Evolutionary conservation across 2,329 filamentous ascomycete genomes (phyloP).

Genomic region (Chalaropsis ovoidea): DNA sequence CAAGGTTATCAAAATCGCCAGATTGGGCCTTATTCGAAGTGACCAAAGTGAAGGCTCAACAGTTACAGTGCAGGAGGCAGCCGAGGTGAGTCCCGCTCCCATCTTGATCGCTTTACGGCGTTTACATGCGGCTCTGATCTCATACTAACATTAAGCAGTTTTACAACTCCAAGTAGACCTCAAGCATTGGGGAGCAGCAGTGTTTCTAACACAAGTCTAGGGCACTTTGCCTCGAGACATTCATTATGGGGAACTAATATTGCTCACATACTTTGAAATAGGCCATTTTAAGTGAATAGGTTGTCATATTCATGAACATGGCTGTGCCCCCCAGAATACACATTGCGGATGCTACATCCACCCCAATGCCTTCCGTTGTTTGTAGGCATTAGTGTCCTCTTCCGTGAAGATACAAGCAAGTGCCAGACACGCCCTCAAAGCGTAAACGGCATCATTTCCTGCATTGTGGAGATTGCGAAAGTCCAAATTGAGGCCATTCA

Average conservation of each 20-base stretch:
- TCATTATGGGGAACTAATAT: too few relatives aligned
- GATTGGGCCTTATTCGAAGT: constrained; percentile 62
- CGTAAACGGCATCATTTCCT: constrained; percentile 76
- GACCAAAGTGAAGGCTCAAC: constrained; percentile 52
- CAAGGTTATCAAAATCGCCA: constrained; percentile 49
- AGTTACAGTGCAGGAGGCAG: constrained; percentile 61
- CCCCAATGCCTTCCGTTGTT: not conserved
- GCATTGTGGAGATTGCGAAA: constrained; percentile 70
- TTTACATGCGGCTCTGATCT: not conserved
- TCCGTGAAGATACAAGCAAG: constrained; percentile 11
- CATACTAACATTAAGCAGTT: constrained; percentile 22
- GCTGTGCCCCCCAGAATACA: not conserved
- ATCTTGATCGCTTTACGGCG: not conserved
- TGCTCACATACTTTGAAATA: too few relatives aligned
- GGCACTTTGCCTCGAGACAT: not conserved
- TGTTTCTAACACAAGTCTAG: not conserved
- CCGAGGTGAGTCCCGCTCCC: constrained; percentile 38
- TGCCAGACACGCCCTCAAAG: constrained; percentile 61
- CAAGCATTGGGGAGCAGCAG: constrained; percentile 28
- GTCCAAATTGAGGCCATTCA: constrained; percentile 53
- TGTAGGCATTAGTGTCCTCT: not conserved
- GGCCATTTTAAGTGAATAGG: too few relatives aligned
- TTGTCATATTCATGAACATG: not conserved
- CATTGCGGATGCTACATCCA: not conserved
- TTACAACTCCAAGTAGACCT: constrained; percentile 32